Base-by-base conservation (phyloP, 805 yeast species). In the Limtongozyma cylindracea region DNA sequence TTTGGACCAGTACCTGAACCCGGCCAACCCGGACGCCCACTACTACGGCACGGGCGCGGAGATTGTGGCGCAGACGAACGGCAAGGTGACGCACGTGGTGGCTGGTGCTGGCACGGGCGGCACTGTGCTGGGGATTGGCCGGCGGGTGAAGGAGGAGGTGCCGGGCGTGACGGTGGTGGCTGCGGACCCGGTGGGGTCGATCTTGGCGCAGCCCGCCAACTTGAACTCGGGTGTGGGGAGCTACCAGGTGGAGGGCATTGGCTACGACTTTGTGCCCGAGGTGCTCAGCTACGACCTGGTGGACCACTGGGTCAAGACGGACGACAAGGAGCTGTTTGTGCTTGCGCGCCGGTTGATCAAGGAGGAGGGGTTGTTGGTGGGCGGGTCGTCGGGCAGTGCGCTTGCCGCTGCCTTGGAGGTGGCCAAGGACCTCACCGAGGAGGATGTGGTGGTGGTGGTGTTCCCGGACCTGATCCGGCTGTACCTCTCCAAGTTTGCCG, bases 41-140 rank as follows among this genome's bases (percentile, higher is more conserved):
- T 74, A 71, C 44, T 59, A 54, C 36, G 80, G 82, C 24, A 76
- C 92, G 12, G 92, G 91, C 25, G 64, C 49, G 30, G 92, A 76
- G 47, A 76, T 76, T 35, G 73, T 80, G 67, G 64, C 66, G 28
- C 91, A 76, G 46, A 61, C 84, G 10, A 45, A 56, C 13, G 76
- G 82, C 17, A 59, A 66, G 27, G 53, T 77, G 24, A 64, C 63
- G 24, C 77, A 69, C 28, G 53, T 77, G 20, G 72, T 77, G 24
- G 91, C 91, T 18, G 92, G 92, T 43, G 91, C 92, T 6, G 92
- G 92, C 48, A 76, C 92, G 26, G 92, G 92, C 47, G 98, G 98
- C 25, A 88, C 98, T 2, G 77, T 84, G 20, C 55, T 91, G n/a
- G 98, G 98, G 25, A 80, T 80, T 14, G 61, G 91, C 3, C 56